A percentile compares a stretch with the other conserved stretches of the same genome.
Evolutionary conservation across 352 stramenopile genomes (phyloP).

Genomic region (Blastocystis sp.): DNA sequence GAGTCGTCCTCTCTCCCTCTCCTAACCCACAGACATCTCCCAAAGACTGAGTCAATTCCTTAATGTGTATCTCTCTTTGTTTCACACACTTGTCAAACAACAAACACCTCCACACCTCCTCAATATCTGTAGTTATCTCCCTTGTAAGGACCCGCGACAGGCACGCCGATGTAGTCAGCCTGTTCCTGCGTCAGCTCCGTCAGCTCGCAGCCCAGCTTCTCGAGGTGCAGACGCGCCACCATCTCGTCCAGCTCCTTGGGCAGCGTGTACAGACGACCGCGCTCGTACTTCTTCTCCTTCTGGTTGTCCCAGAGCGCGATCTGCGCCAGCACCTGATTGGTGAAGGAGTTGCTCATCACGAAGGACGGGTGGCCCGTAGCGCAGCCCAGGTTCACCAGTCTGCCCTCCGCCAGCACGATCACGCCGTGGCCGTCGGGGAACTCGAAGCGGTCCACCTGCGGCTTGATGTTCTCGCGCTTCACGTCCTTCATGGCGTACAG

Average conservation of each 20-base stretch:
- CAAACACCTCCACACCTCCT: constrained; percentile 12
- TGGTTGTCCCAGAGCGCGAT: constrained; percentile 95
- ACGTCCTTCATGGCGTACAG: constrained; percentile 80
- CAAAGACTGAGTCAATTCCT: too few relatives aligned
- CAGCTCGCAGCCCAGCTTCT: constrained; percentile 89
- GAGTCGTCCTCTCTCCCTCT: too few relatives aligned
- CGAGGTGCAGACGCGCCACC: constrained; percentile 91
- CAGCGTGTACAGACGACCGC: constrained; percentile 93
- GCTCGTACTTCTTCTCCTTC: constrained; percentile 86
- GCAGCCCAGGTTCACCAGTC: constrained; percentile 95
- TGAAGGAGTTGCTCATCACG: constrained; percentile 98
- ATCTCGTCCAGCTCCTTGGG: constrained; percentile 97
- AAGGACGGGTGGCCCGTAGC: constrained; percentile 96
- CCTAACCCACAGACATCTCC: too few relatives aligned
- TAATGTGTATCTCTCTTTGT: too few relatives aligned
- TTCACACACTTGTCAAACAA: not conserved
- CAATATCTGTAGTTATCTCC: constrained; percentile 96
- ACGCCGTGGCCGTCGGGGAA: constrained; percentile 90
- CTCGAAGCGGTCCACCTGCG: constrained; percentile 95
- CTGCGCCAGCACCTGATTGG: constrained; percentile 96
- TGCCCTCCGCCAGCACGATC: constrained; percentile 93
- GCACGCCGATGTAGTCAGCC: constrained; percentile 94
- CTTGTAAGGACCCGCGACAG: constrained; percentile 90
- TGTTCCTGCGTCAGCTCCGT: constrained; percentile 89
- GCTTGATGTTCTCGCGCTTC: constrained; percentile 96